Percentiles rank a stretch among this genome's conserved stretches.
Conservation (phyloP, 2,329 filamentous ascomycete genomes). For the Exophiala dermatitidis region DNA sequence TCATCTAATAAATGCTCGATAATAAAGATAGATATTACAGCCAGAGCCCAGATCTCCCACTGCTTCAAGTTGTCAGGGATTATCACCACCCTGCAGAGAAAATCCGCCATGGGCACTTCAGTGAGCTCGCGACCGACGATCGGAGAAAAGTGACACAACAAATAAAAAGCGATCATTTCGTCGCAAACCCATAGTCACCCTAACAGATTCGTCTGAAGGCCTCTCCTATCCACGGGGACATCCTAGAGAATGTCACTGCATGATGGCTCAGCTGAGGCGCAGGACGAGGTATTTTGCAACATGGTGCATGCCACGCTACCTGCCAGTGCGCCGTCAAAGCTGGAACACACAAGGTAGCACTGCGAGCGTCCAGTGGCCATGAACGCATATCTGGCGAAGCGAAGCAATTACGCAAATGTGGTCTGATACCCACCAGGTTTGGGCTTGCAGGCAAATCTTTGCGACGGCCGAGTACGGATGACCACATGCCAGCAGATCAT, state of each 20-base stretch:
- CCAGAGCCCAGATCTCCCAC: not conserved
- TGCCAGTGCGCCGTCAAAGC: too few species aligned
- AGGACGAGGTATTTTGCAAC: too few species aligned
- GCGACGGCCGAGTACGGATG: not conserved
- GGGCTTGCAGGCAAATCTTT: not conserved
- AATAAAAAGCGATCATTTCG: not conserved
- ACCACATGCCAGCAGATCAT: not conserved
- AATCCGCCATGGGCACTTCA: not conserved
- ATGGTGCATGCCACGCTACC: too few species aligned
- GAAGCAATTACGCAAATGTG: slow-evolving; percentile 13
- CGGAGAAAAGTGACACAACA: not conserved
- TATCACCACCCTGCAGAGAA: not conserved
- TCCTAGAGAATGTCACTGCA: not conserved
- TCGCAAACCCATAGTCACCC: too few species aligned
- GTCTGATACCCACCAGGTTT: slow-evolving; percentile 5
- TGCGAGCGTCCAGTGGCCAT: too few species aligned
- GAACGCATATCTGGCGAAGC: not conserved
- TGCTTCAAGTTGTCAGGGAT: not conserved
- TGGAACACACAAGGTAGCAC: too few species aligned
- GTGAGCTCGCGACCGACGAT: slow-evolving; percentile 1
- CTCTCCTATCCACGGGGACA: not conserved
- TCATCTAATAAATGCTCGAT: not conserved
- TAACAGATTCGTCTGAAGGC: too few species aligned
- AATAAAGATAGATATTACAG: not conserved
- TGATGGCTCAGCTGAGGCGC: not conserved